Conservation (phyloP, 176 grass and related monocot species). For the Alloteropsis semialata region DNA sequence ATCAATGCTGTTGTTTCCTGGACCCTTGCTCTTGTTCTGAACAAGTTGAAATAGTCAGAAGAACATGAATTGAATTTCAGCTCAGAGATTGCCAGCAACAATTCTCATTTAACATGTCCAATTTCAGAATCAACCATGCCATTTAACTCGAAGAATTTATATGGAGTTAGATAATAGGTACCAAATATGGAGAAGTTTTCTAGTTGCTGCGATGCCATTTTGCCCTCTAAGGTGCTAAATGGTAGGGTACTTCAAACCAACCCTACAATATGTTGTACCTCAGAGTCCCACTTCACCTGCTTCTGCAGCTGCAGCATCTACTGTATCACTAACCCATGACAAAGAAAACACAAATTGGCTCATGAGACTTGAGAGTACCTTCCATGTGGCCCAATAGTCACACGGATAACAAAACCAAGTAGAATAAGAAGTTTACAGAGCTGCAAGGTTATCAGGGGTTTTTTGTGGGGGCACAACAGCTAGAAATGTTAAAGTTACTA, state of each 20-base stretch:
- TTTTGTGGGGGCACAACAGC: not conserved
- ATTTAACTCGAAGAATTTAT: not conserved
- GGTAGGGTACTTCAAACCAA: not conserved
- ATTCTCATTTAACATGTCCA: not conserved
- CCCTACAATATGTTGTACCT: constrained; percentile 1
- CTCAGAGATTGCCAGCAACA: not conserved
- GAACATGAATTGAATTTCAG: not conserved
- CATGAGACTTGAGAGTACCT: not conserved
- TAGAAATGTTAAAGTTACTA: not conserved
- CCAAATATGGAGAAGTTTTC: not conserved
- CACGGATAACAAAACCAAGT: not conserved
- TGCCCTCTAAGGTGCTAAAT: not conserved
- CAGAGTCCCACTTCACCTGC: not conserved
- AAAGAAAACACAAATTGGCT: not conserved
- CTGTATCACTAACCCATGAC: not conserved
- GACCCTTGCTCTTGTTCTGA: not conserved
- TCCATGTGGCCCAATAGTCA: not conserved
- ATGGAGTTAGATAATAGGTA: not conserved
- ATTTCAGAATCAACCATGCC: not conserved
- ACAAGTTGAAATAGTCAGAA: constrained; percentile 15
- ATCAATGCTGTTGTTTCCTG: not conserved
- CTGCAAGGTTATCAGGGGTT: not conserved
- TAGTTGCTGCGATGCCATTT: not conserved
- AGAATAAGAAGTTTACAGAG: not conserved
- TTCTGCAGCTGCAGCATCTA: not conserved